These are phyloP conservation scores for Podospora sp. DNA, from an alignment of 495 filamentous ascomycete genomes.

Conservation along the genomic window DNA sequence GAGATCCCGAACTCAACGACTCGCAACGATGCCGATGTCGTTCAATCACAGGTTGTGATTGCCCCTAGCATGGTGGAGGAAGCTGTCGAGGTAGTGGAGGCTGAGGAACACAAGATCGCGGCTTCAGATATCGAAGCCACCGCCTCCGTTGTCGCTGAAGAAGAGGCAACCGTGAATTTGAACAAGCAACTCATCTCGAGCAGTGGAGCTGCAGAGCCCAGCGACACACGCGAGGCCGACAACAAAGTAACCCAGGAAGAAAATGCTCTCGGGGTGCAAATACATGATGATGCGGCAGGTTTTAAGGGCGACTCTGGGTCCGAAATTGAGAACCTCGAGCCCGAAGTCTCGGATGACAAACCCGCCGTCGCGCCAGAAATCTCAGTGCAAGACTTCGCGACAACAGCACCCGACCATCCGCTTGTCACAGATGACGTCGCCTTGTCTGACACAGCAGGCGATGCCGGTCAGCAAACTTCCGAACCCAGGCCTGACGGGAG, in stretches of 20 bases:
- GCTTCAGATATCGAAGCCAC: background rate
- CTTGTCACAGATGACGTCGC: background rate
- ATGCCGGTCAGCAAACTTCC: background rate
- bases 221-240: background rate
- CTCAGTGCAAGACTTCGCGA: conserved; percentile 15
- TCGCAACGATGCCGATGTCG: background rate
- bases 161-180: background rate
- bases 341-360: background rate
- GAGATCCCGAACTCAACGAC: background rate
- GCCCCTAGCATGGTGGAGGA: background rate
- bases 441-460: background rate
- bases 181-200: background rate
- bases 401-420: background rate
- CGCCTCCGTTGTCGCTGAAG: background rate
- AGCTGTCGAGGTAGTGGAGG: background rate
- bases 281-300: background rate
- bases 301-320: conserved; percentile 10
- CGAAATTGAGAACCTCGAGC: conserved; percentile 5
- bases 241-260: background rate
- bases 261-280: background rate
- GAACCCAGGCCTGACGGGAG: background rate
- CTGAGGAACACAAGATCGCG: background rate
- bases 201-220: background rate
- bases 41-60: background rate
- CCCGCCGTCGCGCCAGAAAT: conserved; percentile 3